These are phyloP conservation scores for Parasitella parasitica DNA, from an alignment of 371 early-diverging fungal species.

Conservation along the genomic window DNA sequence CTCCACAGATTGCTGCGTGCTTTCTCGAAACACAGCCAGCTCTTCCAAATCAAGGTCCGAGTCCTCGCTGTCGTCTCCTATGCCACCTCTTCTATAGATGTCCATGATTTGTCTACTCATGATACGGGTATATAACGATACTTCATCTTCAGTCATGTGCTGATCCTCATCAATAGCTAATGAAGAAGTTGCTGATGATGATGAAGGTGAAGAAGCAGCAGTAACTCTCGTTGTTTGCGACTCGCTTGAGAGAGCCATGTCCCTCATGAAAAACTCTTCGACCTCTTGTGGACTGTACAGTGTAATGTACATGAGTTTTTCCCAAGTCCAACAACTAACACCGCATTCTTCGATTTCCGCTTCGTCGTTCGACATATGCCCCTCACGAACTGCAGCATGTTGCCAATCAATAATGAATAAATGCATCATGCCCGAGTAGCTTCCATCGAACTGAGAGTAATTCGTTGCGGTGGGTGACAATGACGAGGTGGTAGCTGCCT, in stretches of 20 bases:
- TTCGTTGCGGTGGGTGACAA: not conserved
- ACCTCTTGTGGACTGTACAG: not conserved
- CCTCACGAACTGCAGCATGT: not conserved
- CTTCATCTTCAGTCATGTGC: constrained; percentile 5
- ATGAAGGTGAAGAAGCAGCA: not conserved
- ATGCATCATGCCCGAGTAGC: not conserved
- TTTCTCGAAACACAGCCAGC: not conserved
- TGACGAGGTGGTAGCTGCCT: not conserved
- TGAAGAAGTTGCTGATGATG: not conserved
- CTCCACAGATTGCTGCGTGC: constrained; percentile 4
- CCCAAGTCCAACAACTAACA: not conserved
- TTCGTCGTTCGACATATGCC: not conserved
- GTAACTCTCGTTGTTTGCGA: not conserved
- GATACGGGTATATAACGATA: not conserved
- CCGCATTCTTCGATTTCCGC: not conserved
- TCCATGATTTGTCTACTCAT: constrained; percentile 12
- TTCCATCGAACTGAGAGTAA: not conserved
- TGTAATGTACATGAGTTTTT: constrained; percentile 1
- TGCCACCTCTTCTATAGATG: not conserved
- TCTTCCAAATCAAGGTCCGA: constrained; percentile 22
- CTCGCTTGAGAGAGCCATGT: not conserved
- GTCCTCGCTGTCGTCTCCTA: constrained; percentile 7
- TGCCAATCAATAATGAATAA: not conserved
- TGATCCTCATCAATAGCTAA: constrained; percentile 8
- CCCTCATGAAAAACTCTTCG: not conserved